phyloP scores from a whole-genome alignment of 2,329 filamentous ascomycete species.

The Seiridium cupressi region DNA sequence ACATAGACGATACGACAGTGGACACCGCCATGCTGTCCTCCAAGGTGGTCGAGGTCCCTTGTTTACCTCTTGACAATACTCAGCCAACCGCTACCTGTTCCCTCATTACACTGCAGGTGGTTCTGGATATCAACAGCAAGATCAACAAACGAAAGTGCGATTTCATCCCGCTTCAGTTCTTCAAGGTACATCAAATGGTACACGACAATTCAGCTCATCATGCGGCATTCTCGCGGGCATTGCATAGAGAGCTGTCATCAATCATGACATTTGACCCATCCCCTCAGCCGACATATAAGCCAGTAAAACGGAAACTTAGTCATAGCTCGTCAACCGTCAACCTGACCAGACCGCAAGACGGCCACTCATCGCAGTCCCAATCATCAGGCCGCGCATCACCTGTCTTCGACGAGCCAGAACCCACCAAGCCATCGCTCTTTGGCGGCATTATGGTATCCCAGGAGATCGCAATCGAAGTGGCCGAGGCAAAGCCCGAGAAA shows the following conservation, averaged over 20 bases:
- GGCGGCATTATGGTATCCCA: not conserved
- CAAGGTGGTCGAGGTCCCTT: not conserved
- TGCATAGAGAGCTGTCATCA: not conserved
- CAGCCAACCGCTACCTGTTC: not conserved
- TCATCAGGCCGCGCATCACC: not conserved
- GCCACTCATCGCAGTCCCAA: not conserved
- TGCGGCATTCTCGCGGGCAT: not conserved
- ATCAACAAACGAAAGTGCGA: not conserved
- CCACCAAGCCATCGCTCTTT: not conserved
- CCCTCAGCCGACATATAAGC: not conserved
- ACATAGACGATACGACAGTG: not conserved
- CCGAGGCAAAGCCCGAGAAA: not conserved
- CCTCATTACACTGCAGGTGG: not conserved
- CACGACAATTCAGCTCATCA: not conserved
- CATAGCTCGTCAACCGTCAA: not conserved
- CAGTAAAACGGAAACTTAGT: not conserved
- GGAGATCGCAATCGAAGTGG: not conserved
- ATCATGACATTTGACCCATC: not conserved
- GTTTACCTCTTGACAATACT: not conserved
- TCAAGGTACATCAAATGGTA: not conserved
- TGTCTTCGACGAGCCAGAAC: not conserved
- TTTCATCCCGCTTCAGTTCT: not conserved
- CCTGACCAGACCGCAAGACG: not conserved
- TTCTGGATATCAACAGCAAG: constrained; percentile 2
- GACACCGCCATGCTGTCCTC: not conserved